Evolutionary conservation across 257 asterid genomes (phyloP).

Genomic region (Dorcoceras hygrometricum): DNA sequence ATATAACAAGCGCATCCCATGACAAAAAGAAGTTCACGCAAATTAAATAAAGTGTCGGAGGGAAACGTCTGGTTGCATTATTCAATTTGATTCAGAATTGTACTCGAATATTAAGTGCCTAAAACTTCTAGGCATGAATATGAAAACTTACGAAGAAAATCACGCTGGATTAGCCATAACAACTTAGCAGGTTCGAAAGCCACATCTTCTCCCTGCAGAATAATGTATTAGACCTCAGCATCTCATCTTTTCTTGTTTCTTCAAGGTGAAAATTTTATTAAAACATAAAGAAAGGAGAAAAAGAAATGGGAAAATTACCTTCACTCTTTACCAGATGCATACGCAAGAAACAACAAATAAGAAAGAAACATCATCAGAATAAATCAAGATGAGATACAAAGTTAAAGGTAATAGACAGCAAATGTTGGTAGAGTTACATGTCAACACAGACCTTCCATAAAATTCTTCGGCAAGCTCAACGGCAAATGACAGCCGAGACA

Average conservation of each 20-base stretch:
- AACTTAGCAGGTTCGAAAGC: slow-evolving; percentile 97
- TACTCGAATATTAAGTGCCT: neutral
- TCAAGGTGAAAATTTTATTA: neutral
- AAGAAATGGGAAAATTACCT: slow-evolving; percentile 49
- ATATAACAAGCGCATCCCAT: slow-evolving; percentile 6
- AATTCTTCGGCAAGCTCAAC: slow-evolving; percentile 99
- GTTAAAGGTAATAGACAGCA: slow-evolving; percentile 11
- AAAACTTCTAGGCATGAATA: slow-evolving; percentile 1
- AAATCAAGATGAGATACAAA: slow-evolving; percentile 20
- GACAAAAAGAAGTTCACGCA: neutral
- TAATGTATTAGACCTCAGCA: slow-evolving; percentile 18
- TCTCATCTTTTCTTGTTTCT: slow-evolving; percentile 5
- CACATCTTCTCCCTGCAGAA: slow-evolving; percentile 86
- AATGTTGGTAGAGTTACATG: slow-evolving; percentile 15
- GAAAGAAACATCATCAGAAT: slow-evolving; percentile 34
- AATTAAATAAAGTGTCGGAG: neutral
- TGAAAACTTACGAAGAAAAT: slow-evolving; percentile 77
- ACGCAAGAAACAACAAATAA: slow-evolving; percentile 26
- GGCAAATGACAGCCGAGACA: slow-evolving; percentile 89
- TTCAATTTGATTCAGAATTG: slow-evolving; percentile 12
- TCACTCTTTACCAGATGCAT: slow-evolving; percentile 58
- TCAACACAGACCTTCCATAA: slow-evolving; percentile 73
- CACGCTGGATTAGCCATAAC: slow-evolving; percentile 98
- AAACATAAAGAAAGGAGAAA: slow-evolving; percentile 4
- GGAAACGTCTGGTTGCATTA: neutral